Base-by-base conservation (phyloP, 1,139 yeast species). In the Blastobotrys ciferrii region DNA sequence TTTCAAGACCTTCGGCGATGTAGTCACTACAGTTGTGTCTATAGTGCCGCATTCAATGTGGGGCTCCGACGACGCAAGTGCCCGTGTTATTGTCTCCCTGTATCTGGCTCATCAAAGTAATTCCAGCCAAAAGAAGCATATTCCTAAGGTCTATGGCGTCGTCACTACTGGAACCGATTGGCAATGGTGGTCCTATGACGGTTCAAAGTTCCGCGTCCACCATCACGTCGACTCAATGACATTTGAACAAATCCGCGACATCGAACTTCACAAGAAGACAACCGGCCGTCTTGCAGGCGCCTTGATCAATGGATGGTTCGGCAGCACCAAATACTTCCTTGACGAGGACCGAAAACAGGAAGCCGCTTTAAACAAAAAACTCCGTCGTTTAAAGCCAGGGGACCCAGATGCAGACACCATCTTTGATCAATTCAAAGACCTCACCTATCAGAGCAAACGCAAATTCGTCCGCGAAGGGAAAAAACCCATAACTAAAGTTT, bases 131-230 rank as follows among this genome's bases (percentile, higher is more conserved):
- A 37, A 17, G 17, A 38, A 13, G 14, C 32, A 17, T 3, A 11
- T 17, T 4, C 13, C 17, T 4, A 25, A 19, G n/a, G 37, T 44
- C 4, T 38, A 44, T 25, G 42, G 47, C 3, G 20, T 19, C 4
- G 15, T 37, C 13, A 44, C 36, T 6, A 18, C 38, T 14, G 43
- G 47, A 4, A 12, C 28, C 18, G 6, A 19, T 15, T 19, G 43
- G 23, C 47, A 44, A 30, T 28, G 38, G 13, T 44, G 43, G 43
- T 36, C 30, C 4, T 39, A 17, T 32, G 32, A 42, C 13, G 45
- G 45, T 4, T 12, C 36, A 13, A 42, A 17, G 40, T 44, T 37
- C 17, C 13, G 28, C 32, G 43, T 35, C 5, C 32, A 39, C 9
- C 28, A 9, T n/a, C 35, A n/a, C 5, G n/a, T 32, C 12, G 15